Conservation (phyloP, 2,329 filamentous ascomycete genomes). For the Dactylellina haptotyla region DNA sequence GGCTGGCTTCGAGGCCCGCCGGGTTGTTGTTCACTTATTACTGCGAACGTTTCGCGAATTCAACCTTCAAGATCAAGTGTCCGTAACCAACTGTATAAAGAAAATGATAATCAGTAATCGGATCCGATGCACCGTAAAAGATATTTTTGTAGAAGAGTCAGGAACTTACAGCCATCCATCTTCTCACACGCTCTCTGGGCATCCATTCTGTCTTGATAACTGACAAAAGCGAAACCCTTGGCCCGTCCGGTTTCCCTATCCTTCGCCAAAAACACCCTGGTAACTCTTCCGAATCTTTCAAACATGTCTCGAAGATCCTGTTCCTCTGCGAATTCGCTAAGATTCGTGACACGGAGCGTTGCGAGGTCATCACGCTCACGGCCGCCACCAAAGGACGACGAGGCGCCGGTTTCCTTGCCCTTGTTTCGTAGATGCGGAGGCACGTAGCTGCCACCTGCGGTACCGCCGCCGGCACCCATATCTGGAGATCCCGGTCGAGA, state of each 20-base stretch:
- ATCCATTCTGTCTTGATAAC: slow-evolving; percentile 88
- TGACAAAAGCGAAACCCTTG: slow-evolving; percentile 99
- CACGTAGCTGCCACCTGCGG: slow-evolving; percentile 75
- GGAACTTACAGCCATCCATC: slow-evolving; percentile 85
- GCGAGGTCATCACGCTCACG: slow-evolving; percentile 91
- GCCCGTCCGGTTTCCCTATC: slow-evolving; percentile 94
- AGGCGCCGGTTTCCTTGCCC: slow-evolving; percentile 76
- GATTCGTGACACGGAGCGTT: slow-evolving; percentile 96
- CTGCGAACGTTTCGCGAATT: slow-evolving; percentile 75
- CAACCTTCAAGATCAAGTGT: slow-evolving; percentile 85
- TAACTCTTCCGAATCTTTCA: slow-evolving; percentile 95
- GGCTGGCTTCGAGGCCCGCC: neutral
- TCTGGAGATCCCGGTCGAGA: slow-evolving; percentile 65
- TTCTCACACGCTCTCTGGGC: slow-evolving; percentile 93
- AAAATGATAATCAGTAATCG: slow-evolving; percentile 7
- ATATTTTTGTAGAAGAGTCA: neutral
- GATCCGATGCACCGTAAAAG: neutral
- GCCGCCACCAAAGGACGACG: slow-evolving; percentile 70
- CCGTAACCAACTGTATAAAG: slow-evolving; percentile 73
- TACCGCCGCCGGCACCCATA: slow-evolving; percentile 61
- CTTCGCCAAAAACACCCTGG: slow-evolving; percentile 96
- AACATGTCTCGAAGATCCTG: slow-evolving; percentile 96
- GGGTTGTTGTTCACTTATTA: slow-evolving; percentile 14
- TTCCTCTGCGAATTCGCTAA: slow-evolving; percentile 97
- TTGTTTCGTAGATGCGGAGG: slow-evolving; percentile 88